These are phyloP conservation scores for Austroboletus novae-zelandiae DNA, from an alignment of 1,284 basidiomycete species.

Conservation along the genomic window DNA sequence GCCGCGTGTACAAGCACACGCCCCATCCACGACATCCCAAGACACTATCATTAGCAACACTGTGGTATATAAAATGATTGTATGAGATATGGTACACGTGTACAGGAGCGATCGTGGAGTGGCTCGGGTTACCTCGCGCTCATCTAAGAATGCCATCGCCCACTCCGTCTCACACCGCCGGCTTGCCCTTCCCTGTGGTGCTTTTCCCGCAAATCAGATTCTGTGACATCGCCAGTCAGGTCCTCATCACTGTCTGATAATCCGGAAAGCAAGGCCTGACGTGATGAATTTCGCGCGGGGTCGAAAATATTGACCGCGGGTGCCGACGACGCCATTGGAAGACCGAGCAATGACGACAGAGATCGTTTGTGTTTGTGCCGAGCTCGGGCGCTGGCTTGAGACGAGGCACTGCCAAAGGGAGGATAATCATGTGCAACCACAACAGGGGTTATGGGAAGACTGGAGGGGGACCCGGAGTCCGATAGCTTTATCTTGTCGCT, in stretches of 20 bases:
- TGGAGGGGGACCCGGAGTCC: slow-evolving; percentile 29
- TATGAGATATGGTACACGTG: slow-evolving; percentile 20
- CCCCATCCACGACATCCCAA: background rate
- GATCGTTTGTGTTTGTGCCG: slow-evolving; percentile 40
- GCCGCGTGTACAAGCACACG: slow-evolving; percentile 23
- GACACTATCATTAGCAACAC: background rate
- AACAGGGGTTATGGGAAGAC: slow-evolving; percentile 28
- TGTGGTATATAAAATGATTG: slow-evolving; percentile 6
- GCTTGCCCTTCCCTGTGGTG: slow-evolving; percentile 54
- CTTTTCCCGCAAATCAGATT: slow-evolving; percentile 50
- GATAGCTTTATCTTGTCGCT: slow-evolving; percentile 33
- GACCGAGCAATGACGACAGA: slow-evolving; percentile 43
- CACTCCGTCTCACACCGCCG: slow-evolving; percentile 50
- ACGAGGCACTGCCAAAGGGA: slow-evolving; percentile 45
- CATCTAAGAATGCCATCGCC: slow-evolving; percentile 31
- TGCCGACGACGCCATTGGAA: slow-evolving; percentile 25
- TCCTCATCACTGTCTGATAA: slow-evolving; percentile 1
- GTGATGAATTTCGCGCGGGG: slow-evolving; percentile 13
- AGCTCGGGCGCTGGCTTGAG: slow-evolving; percentile 26
- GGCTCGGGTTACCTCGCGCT: slow-evolving; percentile 18
- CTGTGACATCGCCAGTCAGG: slow-evolving; percentile 36
- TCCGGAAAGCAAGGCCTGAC: slow-evolving; percentile 6
- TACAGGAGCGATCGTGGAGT: background rate
- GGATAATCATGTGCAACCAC: slow-evolving; percentile 57
- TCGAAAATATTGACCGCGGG: slow-evolving; percentile 36